Conservation (phyloP, 2,329 filamentous ascomycete genomes). For the Stachybotrys echinatus region DNA sequence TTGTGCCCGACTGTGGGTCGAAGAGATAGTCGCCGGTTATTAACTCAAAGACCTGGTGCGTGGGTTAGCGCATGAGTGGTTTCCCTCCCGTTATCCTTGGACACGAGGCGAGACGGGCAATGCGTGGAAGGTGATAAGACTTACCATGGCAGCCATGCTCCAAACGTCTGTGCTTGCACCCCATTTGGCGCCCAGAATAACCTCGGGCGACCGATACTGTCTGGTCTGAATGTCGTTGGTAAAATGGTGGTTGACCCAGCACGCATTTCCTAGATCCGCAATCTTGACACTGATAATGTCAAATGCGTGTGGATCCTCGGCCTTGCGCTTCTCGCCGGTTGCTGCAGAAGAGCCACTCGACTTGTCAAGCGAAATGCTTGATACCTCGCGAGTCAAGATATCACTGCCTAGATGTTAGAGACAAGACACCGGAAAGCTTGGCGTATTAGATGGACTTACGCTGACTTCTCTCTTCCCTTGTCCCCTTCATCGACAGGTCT, state of each 20-base stretch:
- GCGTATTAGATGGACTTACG: too few relatives aligned
- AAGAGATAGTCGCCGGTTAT: conserved; percentile 99
- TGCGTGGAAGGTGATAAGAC: conserved; percentile 16
- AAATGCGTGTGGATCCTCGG: conserved; percentile 49
- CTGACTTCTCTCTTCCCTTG: conserved; percentile 85
- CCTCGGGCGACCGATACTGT: conserved; percentile 94
- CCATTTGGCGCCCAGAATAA: conserved; percentile 96
- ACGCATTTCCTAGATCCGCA: conserved; percentile 94
- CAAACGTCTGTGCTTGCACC: conserved; percentile 98
- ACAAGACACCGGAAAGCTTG: too few relatives aligned
- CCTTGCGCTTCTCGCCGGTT: conserved; percentile 56
- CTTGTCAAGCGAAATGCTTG: conserved; percentile 89
- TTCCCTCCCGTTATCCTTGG: too few relatives aligned
- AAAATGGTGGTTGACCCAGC: conserved; percentile 98
- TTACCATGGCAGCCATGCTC: conserved; percentile 99
- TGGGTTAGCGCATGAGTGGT: neutral
- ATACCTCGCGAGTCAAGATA: conserved; percentile 85
- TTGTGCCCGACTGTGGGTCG: conserved; percentile 95
- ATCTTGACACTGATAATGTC: conserved; percentile 98
- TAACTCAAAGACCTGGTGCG: conserved; percentile 78
- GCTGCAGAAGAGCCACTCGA: conserved; percentile 44
- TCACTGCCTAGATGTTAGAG: conserved; percentile 51
- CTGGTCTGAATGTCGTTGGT: conserved; percentile 98
- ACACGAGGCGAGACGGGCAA: neutral
- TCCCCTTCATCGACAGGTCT: conserved; percentile 60